Percentiles rank a stretch among this genome's conserved stretches.
Conservation (phyloP, 345 rosid genomes). For the Linum usitatissimum region DNA sequence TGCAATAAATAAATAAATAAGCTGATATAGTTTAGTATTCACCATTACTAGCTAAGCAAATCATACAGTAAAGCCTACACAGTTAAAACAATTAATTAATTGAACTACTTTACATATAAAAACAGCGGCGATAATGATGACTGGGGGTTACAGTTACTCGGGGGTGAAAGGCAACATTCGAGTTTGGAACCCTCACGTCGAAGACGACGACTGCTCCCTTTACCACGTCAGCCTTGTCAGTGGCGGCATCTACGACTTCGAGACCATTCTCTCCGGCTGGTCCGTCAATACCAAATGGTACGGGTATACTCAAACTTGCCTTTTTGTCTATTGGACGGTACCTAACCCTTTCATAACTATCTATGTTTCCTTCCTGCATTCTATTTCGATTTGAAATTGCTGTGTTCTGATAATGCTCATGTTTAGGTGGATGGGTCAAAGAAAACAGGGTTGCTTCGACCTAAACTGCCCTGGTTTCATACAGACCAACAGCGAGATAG, state of each 20-base stretch:
- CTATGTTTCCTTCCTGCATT: too few species aligned
- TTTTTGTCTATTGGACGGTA: not conserved
- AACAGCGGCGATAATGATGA: conserved; percentile 35
- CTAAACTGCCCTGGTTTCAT: conserved; percentile 51
- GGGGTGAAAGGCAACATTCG: conserved; percentile 46
- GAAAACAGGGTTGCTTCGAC: conserved; percentile 50
- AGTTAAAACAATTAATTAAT: not conserved
- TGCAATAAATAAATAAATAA: too few species aligned
- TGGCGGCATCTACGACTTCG: conserved; percentile 34
- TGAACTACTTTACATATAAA: not conserved
- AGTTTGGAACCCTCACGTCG: conserved; percentile 43
- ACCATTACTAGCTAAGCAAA: too few species aligned
- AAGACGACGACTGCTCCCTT: conserved; percentile 33
- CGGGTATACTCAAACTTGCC: too few species aligned
- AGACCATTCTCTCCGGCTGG: conserved; percentile 48
- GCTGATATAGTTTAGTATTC: too few species aligned
- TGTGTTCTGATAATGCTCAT: too few species aligned
- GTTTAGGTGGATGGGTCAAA: conserved; percentile 28
- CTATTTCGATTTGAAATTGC: too few species aligned
- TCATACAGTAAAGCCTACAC: too few species aligned
- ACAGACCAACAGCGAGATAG: conserved; percentile 43
- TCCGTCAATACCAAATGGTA: conserved; percentile 20
- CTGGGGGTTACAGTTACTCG: conserved; percentile 31
- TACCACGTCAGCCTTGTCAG: conserved; percentile 31
- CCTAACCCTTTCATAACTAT: too few species aligned